A percentile compares a stretch with the other conserved stretches of the same genome.
phyloP scores from a whole-genome alignment of 495 filamentous ascomycete genomes.

The Aspergillus asperescens region DNA sequence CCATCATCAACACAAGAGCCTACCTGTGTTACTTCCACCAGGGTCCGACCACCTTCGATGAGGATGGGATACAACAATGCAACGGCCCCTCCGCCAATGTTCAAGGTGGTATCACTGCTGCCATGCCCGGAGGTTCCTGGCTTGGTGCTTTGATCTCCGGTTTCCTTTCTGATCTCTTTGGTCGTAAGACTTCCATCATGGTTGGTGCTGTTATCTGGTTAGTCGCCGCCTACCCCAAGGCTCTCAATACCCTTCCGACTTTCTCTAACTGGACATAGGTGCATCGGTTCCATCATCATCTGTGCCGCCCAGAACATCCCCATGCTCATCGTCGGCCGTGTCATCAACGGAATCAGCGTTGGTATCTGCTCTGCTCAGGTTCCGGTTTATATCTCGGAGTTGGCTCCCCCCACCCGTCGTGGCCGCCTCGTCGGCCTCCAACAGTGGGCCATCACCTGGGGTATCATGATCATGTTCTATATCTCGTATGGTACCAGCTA shows the following conservation, averaged over 20 bases:
- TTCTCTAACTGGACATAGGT: slow-evolving; percentile 29
- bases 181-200: slow-evolving; percentile 63
- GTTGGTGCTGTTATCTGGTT: slow-evolving; percentile 60
- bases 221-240: slow-evolving; percentile 15
- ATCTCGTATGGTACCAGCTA: slow-evolving; percentile 24
- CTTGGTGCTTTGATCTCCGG: slow-evolving; percentile 65
- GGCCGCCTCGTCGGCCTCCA: slow-evolving; percentile 66
- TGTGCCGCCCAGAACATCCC: slow-evolving; percentile 67
- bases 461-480: slow-evolving; percentile 76
- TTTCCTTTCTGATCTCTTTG: slow-evolving; percentile 59
- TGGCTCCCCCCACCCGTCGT: slow-evolving; percentile 63
- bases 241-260: neutral
- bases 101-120: slow-evolving; percentile 58
- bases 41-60: slow-evolving; percentile 24
- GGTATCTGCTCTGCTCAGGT: slow-evolving; percentile 77
- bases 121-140: slow-evolving; percentile 74
- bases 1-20: slow-evolving; percentile 54
- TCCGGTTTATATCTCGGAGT: slow-evolving; percentile 72
- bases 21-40: slow-evolving; percentile 65
- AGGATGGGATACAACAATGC: slow-evolving; percentile 29
- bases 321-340: slow-evolving; percentile 68
- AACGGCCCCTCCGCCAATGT: slow-evolving; percentile 42
- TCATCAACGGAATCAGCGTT: slow-evolving; percentile 72
- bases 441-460: slow-evolving; percentile 78
- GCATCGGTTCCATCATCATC: slow-evolving; percentile 61